phyloP scores from a whole-genome alignment of 441 rosid genomes.

The Erysimum pusillum region DNA sequence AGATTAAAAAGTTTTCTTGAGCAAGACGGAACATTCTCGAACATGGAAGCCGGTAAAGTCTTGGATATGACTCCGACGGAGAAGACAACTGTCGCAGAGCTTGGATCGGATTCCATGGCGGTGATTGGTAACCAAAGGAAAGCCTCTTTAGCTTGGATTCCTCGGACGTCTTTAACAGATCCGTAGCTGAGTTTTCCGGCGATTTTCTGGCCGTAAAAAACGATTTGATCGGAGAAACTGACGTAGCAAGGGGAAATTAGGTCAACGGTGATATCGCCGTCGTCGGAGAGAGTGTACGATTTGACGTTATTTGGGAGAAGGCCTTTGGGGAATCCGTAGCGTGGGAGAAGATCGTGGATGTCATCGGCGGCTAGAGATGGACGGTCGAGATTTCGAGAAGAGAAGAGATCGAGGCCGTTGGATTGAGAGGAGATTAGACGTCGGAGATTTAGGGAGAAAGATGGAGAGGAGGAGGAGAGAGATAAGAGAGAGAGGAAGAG shows the following conservation, averaged over 20 bases:
- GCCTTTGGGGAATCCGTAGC: slow-evolving; percentile 67
- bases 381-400: slow-evolving; percentile 44
- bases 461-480: background rate
- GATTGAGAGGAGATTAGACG: slow-evolving; percentile 52
- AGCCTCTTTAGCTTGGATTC: slow-evolving; percentile 63
- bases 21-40: slow-evolving; percentile 56
- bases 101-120: slow-evolving; percentile 51
- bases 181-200: slow-evolving; percentile 60
- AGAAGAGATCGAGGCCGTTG: slow-evolving; percentile 35
- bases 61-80: slow-evolving; percentile 65
- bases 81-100: slow-evolving; percentile 55
- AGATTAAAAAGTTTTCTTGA: slow-evolving; percentile 45
- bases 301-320: slow-evolving; percentile 58
- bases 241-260: slow-evolving; percentile 55
- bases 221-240: slow-evolving; percentile 55
- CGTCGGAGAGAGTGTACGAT: slow-evolving; percentile 57
- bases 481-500: slow-evolving; percentile 25
- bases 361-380: slow-evolving; percentile 47
- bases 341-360: slow-evolving; percentile 65
- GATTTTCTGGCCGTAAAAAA: slow-evolving; percentile 56
- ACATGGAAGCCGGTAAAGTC: slow-evolving; percentile 64
- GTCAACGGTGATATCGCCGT: slow-evolving; percentile 57
- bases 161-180: slow-evolving; percentile 53
- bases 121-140: slow-evolving; percentile 65
- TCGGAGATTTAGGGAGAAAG: background rate